Percentiles rank a stretch among this genome's conserved stretches.
These are phyloP conservation scores for slime mould (Dictyostelium discoideum) DNA, from an alignment of 78 protist species.

Conservation along the genomic window DNA sequence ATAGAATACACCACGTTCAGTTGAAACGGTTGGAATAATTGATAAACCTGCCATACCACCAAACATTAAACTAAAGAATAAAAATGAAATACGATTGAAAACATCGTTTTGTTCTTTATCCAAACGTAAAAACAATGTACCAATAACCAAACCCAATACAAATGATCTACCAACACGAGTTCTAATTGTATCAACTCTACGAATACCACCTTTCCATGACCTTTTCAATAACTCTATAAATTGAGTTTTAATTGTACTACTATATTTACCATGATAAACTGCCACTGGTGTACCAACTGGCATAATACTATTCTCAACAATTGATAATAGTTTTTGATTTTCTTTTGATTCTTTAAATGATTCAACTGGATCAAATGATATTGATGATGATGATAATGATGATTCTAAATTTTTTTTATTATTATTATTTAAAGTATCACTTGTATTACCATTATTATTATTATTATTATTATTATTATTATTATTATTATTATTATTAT, in stretches of 20 bases:
- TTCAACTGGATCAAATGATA: conserved; percentile 15
- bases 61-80: conserved; percentile 41
- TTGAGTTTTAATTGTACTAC: background rate
- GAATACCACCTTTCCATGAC: background rate
- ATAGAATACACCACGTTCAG: conserved; percentile 65
- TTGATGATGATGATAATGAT: too few relatives aligned
- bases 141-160: conserved; percentile 4
- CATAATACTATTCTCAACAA: background rate
- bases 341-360: background rate
- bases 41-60: conserved; percentile 55
- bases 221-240: conserved; percentile 13
- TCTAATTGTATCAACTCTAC: background rate
- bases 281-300: conserved; percentile 3
- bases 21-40: conserved; percentile 4
- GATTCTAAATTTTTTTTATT: background rate
- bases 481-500: too few relatives aligned
- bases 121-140: conserved; percentile 17
- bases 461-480: background rate
- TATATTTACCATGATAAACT: background rate
- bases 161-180: conserved; percentile 44
- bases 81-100: conserved; percentile 19
- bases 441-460: background rate
- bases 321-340: background rate
- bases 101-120: conserved; percentile 31
- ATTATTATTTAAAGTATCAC: background rate